Evolutionary conservation across 768 basidiomycete genomes (phyloP), one percentile per base, ranked within the genome.

Genomic region (Leccinum ochraceum): DNA sequence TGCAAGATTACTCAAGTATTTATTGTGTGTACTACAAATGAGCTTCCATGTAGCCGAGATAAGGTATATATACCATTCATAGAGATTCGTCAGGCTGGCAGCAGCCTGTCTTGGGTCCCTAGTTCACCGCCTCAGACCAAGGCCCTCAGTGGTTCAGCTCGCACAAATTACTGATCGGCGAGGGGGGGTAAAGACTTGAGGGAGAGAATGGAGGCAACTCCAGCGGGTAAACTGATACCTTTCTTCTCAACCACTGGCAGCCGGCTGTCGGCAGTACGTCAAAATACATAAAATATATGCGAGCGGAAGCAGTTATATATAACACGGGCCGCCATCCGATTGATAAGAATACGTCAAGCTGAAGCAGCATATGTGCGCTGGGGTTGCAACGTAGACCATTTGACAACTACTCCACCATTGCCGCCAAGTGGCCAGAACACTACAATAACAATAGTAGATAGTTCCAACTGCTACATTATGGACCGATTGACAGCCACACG

Each of bases 241-340:
- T 56, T 96, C 26, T 28, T 28, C 26, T 30, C 52, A 37, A 59
- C 32, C 30, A n/a, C 22, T 24, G 22, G 22, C 22, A 26, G 55
- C 37, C 49, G 63, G 60, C 53, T 36, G 56, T 24, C 30, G n/a
- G 7, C 20, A 55, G 51, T 26, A 51, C 57, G 10, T 7, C 34
- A 6, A 9, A 17, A 20, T 36, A 50, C 55, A 49, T 20, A 44
- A 49, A 53, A 63, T 59, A 36, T 30, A 53, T 54, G 51, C 1
- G 10, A 66, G 26, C 42, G 59, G 42, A 60, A 46, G 34, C 6
- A 53, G 52, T 16, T n/a, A 26, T 4, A 50, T 24, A 48, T n/a
- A 4, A 46, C 34, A 30, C 32, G 32, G 26, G 28, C 11, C 17
- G 17, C 36, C 53, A n/a, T 28, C 24, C 26, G 20, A 56, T 2